Evolutionary conservation across 2,329 filamentous ascomycete species (phyloP), one percentile per base, ranked within the genome.

Genomic region (Pseudofabraea citricarpa): DNA sequence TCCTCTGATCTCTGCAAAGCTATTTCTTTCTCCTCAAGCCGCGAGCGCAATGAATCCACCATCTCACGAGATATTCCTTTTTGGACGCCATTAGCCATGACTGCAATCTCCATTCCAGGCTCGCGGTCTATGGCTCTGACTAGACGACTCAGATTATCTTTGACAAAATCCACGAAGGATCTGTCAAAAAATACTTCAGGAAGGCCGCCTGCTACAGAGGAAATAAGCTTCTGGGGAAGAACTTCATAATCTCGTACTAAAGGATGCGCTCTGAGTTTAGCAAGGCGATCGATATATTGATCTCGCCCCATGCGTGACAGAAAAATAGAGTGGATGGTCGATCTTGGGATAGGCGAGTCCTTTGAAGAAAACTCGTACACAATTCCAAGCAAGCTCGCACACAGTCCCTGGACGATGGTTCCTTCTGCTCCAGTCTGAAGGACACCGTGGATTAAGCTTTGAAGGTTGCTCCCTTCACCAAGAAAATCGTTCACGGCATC

Each of bases 351-450:
- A 0, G 93, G 89, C 0, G 91, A 97, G 64, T 98, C 93, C 61
- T 95, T 95, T 0, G 91, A 96, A 8, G 91, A 97, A 59, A 97
- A 98, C 58, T 98, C 93, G 61, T 97, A 98, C 4, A 93, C 76
- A 16, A 94, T 83, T 8, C 91, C 93, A 1, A 97, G 73, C 0
- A 98, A 69, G 60, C 90, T 81, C 13, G 90, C 85, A 60, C 86
- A 89, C 10, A 98, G 73, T 2, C 93, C 93, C 52, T 88, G 85
- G 12, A 91, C 74, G 23, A 95, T 70, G 16, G 78, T 71, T 46
- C 81, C 82, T 10, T 79, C 79, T 21, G 74, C 66, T 58, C 71
- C 58, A 53, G 74, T 68, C 47, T 83, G 78, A 16, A 74, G 59
- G 31, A 87, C 81, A 21, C 82, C 79, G 55, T 93, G 86, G 12